Evolutionary conservation across 2,329 filamentous ascomycete species (phyloP), one percentile per base, ranked within the genome.

Genomic region (Neocucurbitaria cava): DNA sequence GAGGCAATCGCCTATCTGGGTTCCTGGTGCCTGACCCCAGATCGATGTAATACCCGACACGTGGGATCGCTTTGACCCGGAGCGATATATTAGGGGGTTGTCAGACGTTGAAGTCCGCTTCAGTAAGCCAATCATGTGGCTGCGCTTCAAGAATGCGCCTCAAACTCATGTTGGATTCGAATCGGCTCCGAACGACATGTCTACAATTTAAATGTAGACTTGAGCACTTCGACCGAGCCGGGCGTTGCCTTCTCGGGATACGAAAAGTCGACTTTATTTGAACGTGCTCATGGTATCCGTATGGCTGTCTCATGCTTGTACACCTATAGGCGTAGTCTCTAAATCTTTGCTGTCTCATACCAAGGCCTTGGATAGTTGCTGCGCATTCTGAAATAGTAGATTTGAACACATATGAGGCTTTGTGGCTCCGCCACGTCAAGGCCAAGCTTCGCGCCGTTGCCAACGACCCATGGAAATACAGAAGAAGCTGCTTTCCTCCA

Each of bases 41-140:
- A 36, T 18, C 11, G 13, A 20, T 46, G 43, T 35, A 46, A 46
- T 35, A 40, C 43, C 43, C 43, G 43, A 36, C 43, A 46, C 43
- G 26, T 46, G 43, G 30, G 28, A 36, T 15, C 10, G 43, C 9
- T 35, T 20, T 46, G 23, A 35, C 26, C 43, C 17, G 18, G 18
- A 40, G 30, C 18, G 43, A 17, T 35, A 24, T 23, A 23, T 7
- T 36, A 24, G 15, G 43, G 23, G 18, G 9, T 4, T 15, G 31
- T 36, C n/a, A 33, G 43, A 35, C 28, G 6, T 46, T 20, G 11
- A 46, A 46, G 43, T 46, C 43, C 43, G 43, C 21, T 30, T n/a
- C 31, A 46, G 28, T 30, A 46, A 35, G 26, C 30, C 30, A 39
- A 24, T 23, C 18, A 46, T 46, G 18, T 33, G 17, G 18, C 43